phyloP scores from a whole-genome alignment of 1,139 yeast species.

The Kodamaea fungicola region DNA sequence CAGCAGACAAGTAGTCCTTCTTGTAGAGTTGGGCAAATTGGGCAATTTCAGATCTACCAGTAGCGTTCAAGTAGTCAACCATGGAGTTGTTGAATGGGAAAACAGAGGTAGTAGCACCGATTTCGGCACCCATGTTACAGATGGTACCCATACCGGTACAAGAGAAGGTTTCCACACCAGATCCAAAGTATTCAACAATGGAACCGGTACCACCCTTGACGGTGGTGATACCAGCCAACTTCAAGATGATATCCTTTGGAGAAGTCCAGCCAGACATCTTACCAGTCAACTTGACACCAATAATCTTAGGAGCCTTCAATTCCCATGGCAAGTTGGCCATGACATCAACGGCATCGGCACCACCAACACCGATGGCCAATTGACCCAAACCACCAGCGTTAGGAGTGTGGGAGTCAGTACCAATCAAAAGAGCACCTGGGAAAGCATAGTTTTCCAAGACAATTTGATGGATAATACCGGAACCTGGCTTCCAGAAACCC shows the following conservation, averaged over 20 bases:
- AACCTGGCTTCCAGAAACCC: conserved; percentile 99
- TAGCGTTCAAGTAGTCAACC: conserved; percentile 85
- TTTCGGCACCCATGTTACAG: conserved; percentile 99
- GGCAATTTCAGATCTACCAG: conserved; percentile 80
- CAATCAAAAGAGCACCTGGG: conserved; percentile 97
- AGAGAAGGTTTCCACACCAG: conserved; percentile 92
- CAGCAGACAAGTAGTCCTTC: conserved; percentile 81
- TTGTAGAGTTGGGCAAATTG: conserved; percentile 75
- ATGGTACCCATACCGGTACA: conserved; percentile 99
- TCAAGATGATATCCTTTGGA: conserved; percentile 95
- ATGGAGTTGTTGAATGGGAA: conserved; percentile 95
- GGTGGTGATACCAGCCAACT: conserved; percentile 94
- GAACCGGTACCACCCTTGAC: conserved; percentile 99
- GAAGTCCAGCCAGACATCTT: conserved; percentile 96
- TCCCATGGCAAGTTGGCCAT: conserved; percentile 97
- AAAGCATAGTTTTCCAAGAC: conserved; percentile 95
- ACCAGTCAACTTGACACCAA: conserved; percentile 97
- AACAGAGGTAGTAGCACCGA: conserved; percentile 97
- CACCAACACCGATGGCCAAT: conserved; percentile 99
- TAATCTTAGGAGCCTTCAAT: conserved; percentile 95
- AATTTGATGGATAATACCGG: conserved; percentile 98
- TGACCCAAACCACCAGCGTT: conserved; percentile 99
- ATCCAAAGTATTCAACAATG: conserved; percentile 96
- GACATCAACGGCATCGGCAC: conserved; percentile 99
- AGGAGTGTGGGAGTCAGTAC: conserved; percentile 99